Evolutionary conservation across 495 filamentous ascomycete genomes (phyloP).

Genomic region (Cryomyces minteri): DNA sequence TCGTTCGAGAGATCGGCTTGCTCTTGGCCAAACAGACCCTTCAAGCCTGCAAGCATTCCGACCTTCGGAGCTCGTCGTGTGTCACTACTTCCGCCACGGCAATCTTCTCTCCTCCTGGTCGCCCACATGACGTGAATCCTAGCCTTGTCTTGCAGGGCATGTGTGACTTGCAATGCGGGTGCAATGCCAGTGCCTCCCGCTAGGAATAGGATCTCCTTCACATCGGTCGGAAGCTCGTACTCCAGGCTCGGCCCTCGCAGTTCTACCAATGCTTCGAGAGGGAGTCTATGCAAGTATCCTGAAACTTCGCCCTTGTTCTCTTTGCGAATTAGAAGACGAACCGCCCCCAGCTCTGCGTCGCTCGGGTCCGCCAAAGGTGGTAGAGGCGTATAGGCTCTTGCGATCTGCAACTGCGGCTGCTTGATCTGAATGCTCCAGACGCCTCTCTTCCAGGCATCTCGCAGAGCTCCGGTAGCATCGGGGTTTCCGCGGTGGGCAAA

Average conservation of each 20-base stretch:
- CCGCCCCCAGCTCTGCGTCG: slow-evolving; percentile 4
- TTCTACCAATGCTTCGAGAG: slow-evolving; percentile 41
- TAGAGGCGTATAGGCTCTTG: slow-evolving; percentile 73
- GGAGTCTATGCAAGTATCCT: slow-evolving; percentile 45
- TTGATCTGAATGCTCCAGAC: slow-evolving; percentile 84
- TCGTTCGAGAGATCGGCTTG: not conserved
- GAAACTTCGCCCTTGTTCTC: slow-evolving; percentile 31
- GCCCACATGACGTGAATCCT: slow-evolving; percentile 53
- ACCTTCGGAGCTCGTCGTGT: slow-evolving; percentile 1
- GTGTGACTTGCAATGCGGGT: slow-evolving; percentile 64
- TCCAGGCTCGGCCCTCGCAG: slow-evolving; percentile 65
- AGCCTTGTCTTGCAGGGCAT: slow-evolving; percentile 30
- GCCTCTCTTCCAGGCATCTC: slow-evolving; percentile 33
- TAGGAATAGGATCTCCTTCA: slow-evolving; percentile 52
- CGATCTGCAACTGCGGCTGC: slow-evolving; percentile 82
- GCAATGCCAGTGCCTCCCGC: slow-evolving; percentile 91
- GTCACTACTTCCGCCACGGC: slow-evolving; percentile 27
- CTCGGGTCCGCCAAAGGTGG: slow-evolving; percentile 27
- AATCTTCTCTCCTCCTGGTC: slow-evolving; percentile 38
- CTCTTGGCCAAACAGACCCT: slow-evolving; percentile 3
- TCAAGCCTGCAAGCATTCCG: slow-evolving; percentile 1
- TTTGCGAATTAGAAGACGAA: slow-evolving; percentile 31
- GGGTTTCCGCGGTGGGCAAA: slow-evolving; percentile 28
- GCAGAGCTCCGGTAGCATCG: slow-evolving; percentile 7
- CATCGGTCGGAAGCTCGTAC: slow-evolving; percentile 36